Evolutionary conservation across 2,329 filamentous ascomycete genomes (phyloP).

Genomic region (Balansia obtecta): DNA sequence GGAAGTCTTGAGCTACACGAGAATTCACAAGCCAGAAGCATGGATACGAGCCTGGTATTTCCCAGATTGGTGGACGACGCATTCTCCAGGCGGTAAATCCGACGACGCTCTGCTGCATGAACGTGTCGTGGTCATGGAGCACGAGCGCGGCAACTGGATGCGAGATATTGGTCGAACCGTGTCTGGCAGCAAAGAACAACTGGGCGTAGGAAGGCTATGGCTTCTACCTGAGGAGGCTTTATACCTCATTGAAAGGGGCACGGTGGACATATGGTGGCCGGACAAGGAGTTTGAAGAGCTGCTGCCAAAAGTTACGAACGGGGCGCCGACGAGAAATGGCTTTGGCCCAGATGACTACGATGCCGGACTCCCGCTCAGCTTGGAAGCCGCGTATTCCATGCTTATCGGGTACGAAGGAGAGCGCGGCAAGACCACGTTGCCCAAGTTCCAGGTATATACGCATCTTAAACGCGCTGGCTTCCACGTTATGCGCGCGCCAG

Average conservation of each 20-base stretch:
- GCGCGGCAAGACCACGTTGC: conserved; percentile 49
- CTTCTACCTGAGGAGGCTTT: conserved; percentile 84
- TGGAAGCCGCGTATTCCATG: conserved; percentile 81
- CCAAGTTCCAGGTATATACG: conserved; percentile 80
- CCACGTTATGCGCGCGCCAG: conserved; percentile 58
- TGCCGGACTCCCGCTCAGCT: conserved; percentile 67
- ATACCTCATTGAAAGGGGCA: conserved; percentile 79
- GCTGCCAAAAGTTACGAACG: conserved; percentile 23
- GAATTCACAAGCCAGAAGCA: conserved; percentile 58
- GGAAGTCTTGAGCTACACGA: conserved; percentile 66
- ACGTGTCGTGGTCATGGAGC: conserved; percentile 55
- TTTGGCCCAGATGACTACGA: conserved; percentile 34
- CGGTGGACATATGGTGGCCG: conserved; percentile 79
- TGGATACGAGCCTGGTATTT: conserved; percentile 63
- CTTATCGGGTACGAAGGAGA: conserved; percentile 61
- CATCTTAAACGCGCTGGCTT: conserved; percentile 77
- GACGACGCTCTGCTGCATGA: conserved; percentile 24
- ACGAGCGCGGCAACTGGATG: conserved; percentile 59
- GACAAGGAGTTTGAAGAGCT: conserved; percentile 35
- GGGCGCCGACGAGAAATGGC: conserved; percentile 8
- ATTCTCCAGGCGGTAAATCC: conserved; percentile 9
- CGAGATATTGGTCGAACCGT: conserved; percentile 61
- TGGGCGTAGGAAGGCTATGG: conserved; percentile 58
- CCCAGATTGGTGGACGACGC: conserved; percentile 39
- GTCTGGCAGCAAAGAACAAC: conserved; percentile 40